A percentile compares a stretch with the other conserved stretches of the same genome.
Conservation (phyloP, 768 basidiomycete species). For the Sporobolomyces phaffii region DNA sequence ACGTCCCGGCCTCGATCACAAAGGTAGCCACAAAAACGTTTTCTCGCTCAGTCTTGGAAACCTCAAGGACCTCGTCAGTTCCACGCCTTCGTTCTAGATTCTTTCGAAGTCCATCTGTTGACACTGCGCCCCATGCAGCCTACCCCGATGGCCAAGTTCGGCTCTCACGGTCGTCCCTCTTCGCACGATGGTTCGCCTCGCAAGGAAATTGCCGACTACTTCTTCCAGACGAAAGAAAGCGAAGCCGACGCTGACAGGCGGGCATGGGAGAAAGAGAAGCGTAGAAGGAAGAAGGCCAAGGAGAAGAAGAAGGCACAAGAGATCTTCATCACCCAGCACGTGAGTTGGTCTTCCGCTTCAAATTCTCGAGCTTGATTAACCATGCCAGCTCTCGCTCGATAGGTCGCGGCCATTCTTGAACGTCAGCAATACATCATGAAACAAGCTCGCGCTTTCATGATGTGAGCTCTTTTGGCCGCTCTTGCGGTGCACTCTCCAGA, state of each 20-base stretch:
- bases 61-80: constrained; percentile 25
- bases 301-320: constrained; percentile 64
- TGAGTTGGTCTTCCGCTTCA: constrained; percentile 1
- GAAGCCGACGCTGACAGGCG: constrained; percentile 44
- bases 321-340: constrained; percentile 58
- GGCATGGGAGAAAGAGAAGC: constrained; percentile 50
- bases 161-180: constrained; percentile 35
- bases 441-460: constrained; percentile 51
- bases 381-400: no score
- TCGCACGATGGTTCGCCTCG: constrained; percentile 33
- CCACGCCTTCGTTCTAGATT: neutral
- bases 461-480: constrained; percentile 40
- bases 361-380: no score
- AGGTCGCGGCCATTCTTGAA: constrained; percentile 61
- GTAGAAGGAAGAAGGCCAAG: constrained; percentile 47
- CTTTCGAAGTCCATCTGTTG: neutral
- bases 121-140: neutral
- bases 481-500: no score
- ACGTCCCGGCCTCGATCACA: neutral
- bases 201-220: constrained; percentile 44
- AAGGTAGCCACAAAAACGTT: constrained; percentile 25
- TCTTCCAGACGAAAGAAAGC: constrained; percentile 34
- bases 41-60: constrained; percentile 28
- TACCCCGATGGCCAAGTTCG: constrained; percentile 5
- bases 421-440: constrained; percentile 53